These are phyloP conservation scores for Punctularia strigosozonata DNA, from an alignment of 768 basidiomycete genomes.

Conservation along the genomic window DNA sequence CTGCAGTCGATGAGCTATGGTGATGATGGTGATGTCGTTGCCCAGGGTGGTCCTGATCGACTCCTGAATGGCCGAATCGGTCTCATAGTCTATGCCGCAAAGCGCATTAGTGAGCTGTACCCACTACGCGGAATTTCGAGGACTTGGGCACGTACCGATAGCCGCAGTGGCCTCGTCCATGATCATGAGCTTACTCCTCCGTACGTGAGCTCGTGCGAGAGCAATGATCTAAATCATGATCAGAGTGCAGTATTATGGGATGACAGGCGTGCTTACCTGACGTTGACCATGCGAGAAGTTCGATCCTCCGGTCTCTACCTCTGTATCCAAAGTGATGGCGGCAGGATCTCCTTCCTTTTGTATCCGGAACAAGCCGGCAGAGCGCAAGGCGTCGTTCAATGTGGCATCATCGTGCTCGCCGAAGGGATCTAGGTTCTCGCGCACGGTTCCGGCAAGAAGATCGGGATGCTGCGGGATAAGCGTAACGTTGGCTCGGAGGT, in stretches of 20 bases:
- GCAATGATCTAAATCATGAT: too few relatives aligned
- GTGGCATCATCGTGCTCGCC: constrained; percentile 29
- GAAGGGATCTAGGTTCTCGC: constrained; percentile 37
- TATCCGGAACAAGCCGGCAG: constrained; percentile 5
- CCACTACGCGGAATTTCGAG: not conserved
- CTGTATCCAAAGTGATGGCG: not conserved
- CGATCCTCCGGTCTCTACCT: constrained; percentile 8
- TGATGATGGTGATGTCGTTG: constrained; percentile 23
- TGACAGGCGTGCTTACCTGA: too few relatives aligned
- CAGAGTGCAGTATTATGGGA: too few relatives aligned
- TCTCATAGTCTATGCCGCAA: constrained; percentile 25
- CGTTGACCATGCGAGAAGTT: constrained; percentile 30
- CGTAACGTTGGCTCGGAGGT: constrained; percentile 32
- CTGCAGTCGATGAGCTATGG: constrained; percentile 27
- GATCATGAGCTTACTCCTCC: constrained; percentile 31
- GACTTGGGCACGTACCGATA: not conserved
- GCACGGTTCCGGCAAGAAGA: constrained; percentile 29
- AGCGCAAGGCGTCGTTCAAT: not conserved
- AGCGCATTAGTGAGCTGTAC: too few relatives aligned
- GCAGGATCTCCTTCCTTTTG: not conserved
- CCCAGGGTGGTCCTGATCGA: constrained; percentile 21
- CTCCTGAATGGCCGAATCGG: constrained; percentile 27
- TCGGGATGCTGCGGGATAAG: constrained; percentile 32
- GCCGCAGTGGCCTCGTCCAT: constrained; percentile 25
- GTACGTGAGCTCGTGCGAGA: constrained; percentile 30